Conservation (phyloP, 352 stramenopile species). For the Phytophthora quininea region DNA sequence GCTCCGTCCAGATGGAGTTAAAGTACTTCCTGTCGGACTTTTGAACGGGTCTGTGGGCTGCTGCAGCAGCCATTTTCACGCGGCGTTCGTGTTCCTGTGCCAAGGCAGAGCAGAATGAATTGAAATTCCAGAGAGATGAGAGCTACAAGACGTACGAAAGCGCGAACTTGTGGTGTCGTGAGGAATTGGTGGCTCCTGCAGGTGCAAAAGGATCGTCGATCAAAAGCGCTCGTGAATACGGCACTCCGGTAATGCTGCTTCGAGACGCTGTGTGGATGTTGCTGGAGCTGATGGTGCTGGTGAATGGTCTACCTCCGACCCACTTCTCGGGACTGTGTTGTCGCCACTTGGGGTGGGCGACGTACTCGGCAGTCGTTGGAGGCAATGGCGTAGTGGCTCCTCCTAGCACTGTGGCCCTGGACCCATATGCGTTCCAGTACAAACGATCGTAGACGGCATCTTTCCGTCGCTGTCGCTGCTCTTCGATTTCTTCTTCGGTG, state of each 20-base stretch:
- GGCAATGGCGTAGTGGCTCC: conserved; percentile 30
- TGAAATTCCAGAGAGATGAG: background rate
- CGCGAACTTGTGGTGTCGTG: conserved; percentile 22
- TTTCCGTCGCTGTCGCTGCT: conserved; percentile 16
- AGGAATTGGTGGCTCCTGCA: conserved; percentile 15
- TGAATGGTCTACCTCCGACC: conserved; percentile 52
- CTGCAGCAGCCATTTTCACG: conserved; percentile 46
- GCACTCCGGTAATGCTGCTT: conserved; percentile 46
- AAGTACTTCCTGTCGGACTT: conserved; percentile 59
- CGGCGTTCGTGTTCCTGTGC: conserved; percentile 51
- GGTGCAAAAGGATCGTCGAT: conserved; percentile 53
- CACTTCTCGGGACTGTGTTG: conserved; percentile 58
- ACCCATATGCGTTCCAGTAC: conserved; percentile 34
- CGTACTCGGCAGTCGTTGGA: conserved; percentile 58
- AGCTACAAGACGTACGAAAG: conserved; percentile 19
- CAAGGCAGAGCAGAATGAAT: background rate
- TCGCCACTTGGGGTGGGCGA: conserved; percentile 63
- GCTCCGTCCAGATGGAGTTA: conserved; percentile 63
- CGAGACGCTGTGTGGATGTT: conserved; percentile 54
- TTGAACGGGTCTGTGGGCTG: conserved; percentile 38
- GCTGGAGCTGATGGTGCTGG: conserved; percentile 50
- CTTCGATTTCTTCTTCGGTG: conserved; percentile 17
- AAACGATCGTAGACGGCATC: conserved; percentile 32
- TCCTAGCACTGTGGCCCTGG: conserved; percentile 20
- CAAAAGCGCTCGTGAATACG: conserved; percentile 44